Conservation (phyloP, 306 rosid species). For the Prinsepia uniflora region DNA sequence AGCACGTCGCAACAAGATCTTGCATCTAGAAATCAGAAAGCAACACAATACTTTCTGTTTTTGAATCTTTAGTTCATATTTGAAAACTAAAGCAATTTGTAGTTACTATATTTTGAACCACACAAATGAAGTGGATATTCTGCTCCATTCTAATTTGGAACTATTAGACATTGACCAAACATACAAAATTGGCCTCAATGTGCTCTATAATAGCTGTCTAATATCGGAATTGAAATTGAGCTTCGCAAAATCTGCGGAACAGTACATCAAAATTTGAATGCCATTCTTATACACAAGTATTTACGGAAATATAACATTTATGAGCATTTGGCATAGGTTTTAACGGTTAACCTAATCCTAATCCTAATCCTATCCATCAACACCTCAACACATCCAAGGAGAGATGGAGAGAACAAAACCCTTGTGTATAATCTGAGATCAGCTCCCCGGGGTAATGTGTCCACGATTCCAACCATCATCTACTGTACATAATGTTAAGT, state of each 20-base stretch:
- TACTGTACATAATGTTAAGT: not conserved
- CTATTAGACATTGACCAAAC: not conserved
- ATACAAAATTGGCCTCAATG: not conserved
- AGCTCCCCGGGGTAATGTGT: not conserved
- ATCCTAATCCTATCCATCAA: not conserved
- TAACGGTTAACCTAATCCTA: not conserved
- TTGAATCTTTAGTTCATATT: not conserved
- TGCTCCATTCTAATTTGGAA: not conserved
- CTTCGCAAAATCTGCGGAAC: no score
- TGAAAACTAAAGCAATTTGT: not conserved
- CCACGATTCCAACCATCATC: not conserved
- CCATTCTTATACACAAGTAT: not conserved
- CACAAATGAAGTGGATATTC: not conserved
- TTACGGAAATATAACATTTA: slow-evolving; percentile 1
- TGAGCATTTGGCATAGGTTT: not conserved
- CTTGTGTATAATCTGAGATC: not conserved
- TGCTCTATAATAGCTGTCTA: not conserved
- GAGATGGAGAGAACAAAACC: not conserved
- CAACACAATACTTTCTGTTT: not conserved
- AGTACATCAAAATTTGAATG: not conserved
- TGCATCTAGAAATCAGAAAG: slow-evolving; percentile 34
- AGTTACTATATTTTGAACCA: slow-evolving; percentile 6
- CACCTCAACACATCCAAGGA: not conserved
- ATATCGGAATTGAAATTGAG: not conserved
- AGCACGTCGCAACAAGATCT: slow-evolving; percentile 28